phyloP scores from a whole-genome alignment of 2,329 filamentous ascomycete genomes.

The Acarospora socialis region DNA sequence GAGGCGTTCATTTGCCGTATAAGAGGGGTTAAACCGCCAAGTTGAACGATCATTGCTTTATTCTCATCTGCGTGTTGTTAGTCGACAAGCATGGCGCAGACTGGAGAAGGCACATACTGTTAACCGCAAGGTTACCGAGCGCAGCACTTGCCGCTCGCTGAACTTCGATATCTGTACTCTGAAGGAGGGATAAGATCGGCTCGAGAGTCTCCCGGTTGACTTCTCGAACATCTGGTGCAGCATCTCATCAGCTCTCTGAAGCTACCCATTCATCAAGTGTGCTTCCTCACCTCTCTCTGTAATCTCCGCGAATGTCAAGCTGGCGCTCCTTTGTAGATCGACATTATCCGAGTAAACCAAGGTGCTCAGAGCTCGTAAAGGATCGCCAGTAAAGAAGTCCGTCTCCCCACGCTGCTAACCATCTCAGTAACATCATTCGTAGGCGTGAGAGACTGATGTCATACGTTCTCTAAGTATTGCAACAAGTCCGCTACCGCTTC shows the following conservation, averaged over 20 bases:
- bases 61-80: constrained; percentile 60
- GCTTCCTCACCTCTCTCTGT: constrained; percentile 73
- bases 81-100: constrained; percentile 2
- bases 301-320: constrained; percentile 96
- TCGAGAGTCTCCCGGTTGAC: constrained; percentile 91
- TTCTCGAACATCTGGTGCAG: constrained; percentile 69
- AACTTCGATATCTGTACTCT: constrained; percentile 92
- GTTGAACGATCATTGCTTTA: constrained; percentile 88
- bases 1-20: constrained; percentile 97
- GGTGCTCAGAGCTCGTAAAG: constrained; percentile 82
- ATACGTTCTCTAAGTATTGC: constrained; percentile 90
- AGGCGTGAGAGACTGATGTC: constrained; percentile 16
- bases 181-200: constrained; percentile 86
- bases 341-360: constrained; percentile 98
- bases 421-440: constrained; percentile 12
- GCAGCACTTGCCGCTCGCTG: constrained; percentile 93
- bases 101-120: constrained; percentile 51
- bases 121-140: constrained; percentile 88
- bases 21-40: constrained; percentile 77
- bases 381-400: constrained; percentile 95
- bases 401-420: constrained; percentile 68
- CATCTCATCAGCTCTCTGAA: constrained; percentile 11
- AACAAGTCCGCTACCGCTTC: constrained; percentile 93
- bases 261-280: neutral
- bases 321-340: constrained; percentile 91